Evolutionary conservation across 805 yeast species (phyloP).

Genomic region (Hermanozyma aechmeae): DNA sequence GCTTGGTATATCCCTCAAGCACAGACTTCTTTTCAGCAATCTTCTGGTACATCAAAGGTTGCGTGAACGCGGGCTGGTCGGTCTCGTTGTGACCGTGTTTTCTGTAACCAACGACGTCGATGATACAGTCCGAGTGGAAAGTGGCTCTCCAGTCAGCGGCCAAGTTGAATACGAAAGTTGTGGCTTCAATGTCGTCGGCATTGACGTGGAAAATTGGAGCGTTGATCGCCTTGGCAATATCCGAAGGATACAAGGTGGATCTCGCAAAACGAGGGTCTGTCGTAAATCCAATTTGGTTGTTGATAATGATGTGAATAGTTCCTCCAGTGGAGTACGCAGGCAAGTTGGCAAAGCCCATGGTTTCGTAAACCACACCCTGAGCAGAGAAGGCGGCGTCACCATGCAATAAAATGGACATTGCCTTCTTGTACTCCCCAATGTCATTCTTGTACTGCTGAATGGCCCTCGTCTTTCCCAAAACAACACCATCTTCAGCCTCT

Average conservation of each 20-base stretch:
- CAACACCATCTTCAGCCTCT: constrained; percentile 99
- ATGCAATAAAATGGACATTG: constrained; percentile 86
- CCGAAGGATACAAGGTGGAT: constrained; percentile 97
- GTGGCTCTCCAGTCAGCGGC: constrained; percentile 99
- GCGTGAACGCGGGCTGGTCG: constrained; percentile 98
- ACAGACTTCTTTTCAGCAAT: constrained; percentile 86
- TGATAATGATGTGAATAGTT: constrained; percentile 90
- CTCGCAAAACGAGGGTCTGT: constrained; percentile 97
- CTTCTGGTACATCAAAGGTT: constrained; percentile 92
- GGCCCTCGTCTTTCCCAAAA: constrained; percentile 95
- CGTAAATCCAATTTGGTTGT: constrained; percentile 99
- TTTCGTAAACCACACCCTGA: constrained; percentile 98
- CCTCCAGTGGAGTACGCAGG: constrained; percentile 99
- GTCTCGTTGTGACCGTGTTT: constrained; percentile 99
- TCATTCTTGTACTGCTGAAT: constrained; percentile 87
- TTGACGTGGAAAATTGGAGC: constrained; percentile 99
- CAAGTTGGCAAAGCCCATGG: constrained; percentile 86
- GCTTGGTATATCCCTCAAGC: constrained; percentile 72
- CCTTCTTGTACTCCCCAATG: constrained; percentile 73
- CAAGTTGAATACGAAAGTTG: constrained; percentile 81
- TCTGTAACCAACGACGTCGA: constrained; percentile 97
- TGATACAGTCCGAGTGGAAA: constrained; percentile 92
- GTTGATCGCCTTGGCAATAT: constrained; percentile 90
- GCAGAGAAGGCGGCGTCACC: constrained; percentile 99
- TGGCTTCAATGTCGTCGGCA: constrained; percentile 95